Conservation (phyloP, 2,329 filamentous ascomycete species). For the Magnaporthiopsis poae region DNA sequence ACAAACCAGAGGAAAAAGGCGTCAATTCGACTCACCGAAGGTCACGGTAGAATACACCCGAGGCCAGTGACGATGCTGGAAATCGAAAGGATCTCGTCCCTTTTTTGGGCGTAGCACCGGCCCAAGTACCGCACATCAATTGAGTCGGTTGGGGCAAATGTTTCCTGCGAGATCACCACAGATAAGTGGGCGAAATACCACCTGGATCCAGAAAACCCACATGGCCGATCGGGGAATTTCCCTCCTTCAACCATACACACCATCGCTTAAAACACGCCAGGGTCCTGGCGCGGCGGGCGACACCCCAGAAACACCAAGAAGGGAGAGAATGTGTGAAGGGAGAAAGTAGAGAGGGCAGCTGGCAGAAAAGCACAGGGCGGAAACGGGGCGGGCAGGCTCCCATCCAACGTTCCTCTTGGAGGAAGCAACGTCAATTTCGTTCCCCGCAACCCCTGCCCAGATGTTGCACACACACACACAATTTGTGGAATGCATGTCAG, state of each 20-base stretch:
- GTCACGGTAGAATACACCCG: background rate
- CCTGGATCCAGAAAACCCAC: background rate
- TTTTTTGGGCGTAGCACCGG: background rate
- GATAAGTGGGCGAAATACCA: constrained; percentile 2
- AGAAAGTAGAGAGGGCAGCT: background rate
- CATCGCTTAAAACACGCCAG: background rate
- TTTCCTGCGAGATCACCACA: constrained; percentile 5
- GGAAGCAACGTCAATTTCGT: background rate
- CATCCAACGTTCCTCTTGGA: no score
- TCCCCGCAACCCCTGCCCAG: background rate
- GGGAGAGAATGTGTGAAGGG: background rate
- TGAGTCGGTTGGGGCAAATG: background rate
- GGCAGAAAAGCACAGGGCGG: background rate
- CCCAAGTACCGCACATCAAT: background rate
- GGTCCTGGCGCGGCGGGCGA: background rate
- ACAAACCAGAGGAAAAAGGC: background rate
- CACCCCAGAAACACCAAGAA: background rate
- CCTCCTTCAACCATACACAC: background rate
- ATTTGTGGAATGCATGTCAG: background rate
- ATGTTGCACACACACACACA: background rate
- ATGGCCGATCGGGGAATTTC: constrained; percentile 1
- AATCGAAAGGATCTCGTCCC: background rate
- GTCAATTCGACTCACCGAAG: background rate
- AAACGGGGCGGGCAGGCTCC: no score
- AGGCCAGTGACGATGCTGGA: background rate